Evolutionary conservation across 1,139 yeast genomes (phyloP).

Genomic region (Candida tunisiensis): DNA sequence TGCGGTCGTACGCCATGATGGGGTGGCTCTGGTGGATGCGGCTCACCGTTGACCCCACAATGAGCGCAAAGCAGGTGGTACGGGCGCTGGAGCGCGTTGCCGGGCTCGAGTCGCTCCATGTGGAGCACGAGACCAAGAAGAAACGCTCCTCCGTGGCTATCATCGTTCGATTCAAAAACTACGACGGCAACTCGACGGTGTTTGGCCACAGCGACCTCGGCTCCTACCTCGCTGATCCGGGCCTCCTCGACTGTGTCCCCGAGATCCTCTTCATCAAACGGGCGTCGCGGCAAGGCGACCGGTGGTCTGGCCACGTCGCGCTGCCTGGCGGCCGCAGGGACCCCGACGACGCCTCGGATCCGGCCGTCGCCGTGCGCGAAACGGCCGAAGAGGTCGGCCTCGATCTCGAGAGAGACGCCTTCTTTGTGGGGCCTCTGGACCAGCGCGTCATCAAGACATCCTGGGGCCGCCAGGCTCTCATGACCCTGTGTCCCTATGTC

Average conservation of each 20-base stretch:
- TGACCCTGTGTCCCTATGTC: conserved; percentile 22
- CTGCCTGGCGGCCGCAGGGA: conserved; percentile 25
- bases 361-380: conserved; percentile 21
- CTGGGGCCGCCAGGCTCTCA: conserved; percentile 18
- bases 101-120: too few species aligned
- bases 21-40: too few species aligned
- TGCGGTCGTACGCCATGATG: too few species aligned
- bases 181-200: too few species aligned
- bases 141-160: conserved; percentile 4
- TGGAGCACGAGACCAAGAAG: too few species aligned
- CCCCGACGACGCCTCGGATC: conserved; percentile 15
- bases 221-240: conserved; percentile 1
- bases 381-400: conserved; percentile 23
- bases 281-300: conserved; percentile 17
- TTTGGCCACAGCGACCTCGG: conserved; percentile 1
- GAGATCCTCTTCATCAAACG: conserved; percentile 23
- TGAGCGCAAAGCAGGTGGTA: too few species aligned
- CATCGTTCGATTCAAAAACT: conserved; percentile 2
- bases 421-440: conserved; percentile 18
- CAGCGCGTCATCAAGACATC: conserved; percentile 19
- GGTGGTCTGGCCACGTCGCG: conserved; percentile 28
- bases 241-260: conserved; percentile 3
- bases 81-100: too few species aligned
- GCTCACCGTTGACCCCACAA: too few species aligned
- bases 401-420: conserved; percentile 12